phyloP scores from a whole-genome alignment of 805 yeast species.

The Pichia sporocuriosa region DNA sequence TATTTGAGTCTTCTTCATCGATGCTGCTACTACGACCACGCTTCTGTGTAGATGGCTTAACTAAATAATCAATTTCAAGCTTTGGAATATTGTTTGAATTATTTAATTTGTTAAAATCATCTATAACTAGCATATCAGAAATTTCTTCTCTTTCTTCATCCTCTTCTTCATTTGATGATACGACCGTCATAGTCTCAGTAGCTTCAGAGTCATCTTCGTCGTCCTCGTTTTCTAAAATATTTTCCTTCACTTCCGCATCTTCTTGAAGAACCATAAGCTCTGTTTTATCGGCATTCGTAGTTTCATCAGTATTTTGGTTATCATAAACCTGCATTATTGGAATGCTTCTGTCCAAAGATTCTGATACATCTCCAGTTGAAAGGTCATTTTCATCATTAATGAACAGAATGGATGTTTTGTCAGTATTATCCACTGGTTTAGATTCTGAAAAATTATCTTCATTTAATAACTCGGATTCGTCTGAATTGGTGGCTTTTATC shows the following conservation, averaged over 20 bases:
- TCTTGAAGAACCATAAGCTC: neutral
- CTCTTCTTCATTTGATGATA: neutral
- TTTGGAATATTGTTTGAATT: no score
- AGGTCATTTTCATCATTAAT: no score
- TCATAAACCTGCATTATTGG: neutral
- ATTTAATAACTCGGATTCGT: no score
- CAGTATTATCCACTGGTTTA: no score
- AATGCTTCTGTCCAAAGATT: no score
- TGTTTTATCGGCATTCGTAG: neutral
- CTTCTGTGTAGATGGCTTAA: neutral
- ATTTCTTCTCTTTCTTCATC: neutral
- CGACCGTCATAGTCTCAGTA: neutral
- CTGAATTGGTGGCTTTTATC: no score
- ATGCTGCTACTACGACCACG: constrained; percentile 1
- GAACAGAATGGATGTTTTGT: no score
- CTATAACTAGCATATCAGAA: constrained; percentile 3
- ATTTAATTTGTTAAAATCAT: no score
- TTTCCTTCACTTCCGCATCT: neutral
- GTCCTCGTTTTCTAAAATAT: neutral
- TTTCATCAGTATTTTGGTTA: neutral
- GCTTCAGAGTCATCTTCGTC: neutral
- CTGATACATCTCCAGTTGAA: no score
- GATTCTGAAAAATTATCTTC: no score
- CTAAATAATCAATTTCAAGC: constrained; percentile 5
- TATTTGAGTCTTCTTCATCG: neutral